Conservation (phyloP, 495 filamentous ascomycete species). For the Astrocystis sublimbata region DNA sequence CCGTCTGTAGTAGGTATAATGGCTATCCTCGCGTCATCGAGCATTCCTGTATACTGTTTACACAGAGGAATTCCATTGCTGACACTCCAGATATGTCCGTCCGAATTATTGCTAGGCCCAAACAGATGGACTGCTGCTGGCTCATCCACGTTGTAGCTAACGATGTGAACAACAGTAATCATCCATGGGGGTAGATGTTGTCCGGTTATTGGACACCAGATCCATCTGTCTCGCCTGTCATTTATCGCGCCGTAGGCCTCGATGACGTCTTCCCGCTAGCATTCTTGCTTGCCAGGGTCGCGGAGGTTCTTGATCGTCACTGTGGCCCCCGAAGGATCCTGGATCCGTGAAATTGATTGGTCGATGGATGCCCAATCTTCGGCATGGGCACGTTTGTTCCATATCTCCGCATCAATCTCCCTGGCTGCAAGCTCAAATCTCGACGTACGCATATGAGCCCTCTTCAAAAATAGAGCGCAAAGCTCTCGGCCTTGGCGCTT, state of each 20-base stretch:
- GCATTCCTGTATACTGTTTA: background rate
- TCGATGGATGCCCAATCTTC: slow-evolving; percentile 10
- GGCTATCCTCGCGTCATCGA: slow-evolving; percentile 4
- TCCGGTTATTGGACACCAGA: slow-evolving; percentile 3
- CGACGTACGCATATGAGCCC: background rate
- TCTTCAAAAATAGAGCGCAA: background rate
- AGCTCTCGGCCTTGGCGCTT: background rate
- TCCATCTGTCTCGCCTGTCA: background rate
- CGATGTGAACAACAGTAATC: background rate
- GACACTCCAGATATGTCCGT: slow-evolving; percentile 9
- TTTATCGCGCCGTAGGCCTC: background rate
- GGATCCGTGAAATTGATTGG: background rate
- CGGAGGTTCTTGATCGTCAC: background rate
- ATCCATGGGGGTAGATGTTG: background rate
- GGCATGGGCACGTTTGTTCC: slow-evolving; percentile 5
- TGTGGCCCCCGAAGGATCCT: background rate
- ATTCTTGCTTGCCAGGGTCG: background rate
- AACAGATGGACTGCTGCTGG: slow-evolving; percentile 11
- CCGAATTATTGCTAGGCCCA: background rate
- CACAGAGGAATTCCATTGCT: background rate
- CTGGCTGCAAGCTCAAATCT: background rate
- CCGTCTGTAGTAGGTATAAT: slow-evolving; percentile 2
- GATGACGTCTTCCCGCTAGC: background rate
- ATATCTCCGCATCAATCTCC: background rate
- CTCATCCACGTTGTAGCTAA: slow-evolving; percentile 9